Percentiles rank a stretch among this genome's conserved stretches.
These are phyloP conservation scores for Sarocladium brachiariae DNA, from an alignment of 2,329 filamentous ascomycete genomes.

Conservation along the genomic window DNA sequence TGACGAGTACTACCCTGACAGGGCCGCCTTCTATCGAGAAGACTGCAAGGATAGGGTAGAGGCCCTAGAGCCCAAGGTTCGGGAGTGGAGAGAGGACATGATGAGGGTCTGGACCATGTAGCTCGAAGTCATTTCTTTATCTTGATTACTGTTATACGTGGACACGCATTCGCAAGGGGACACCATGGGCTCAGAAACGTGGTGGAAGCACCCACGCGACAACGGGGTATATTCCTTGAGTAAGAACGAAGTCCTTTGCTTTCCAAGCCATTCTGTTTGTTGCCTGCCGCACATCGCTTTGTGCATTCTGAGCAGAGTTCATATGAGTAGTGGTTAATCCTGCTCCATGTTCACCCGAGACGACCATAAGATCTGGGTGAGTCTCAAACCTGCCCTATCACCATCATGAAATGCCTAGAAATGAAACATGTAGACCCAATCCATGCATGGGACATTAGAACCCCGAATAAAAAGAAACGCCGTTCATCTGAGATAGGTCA, in stretches of 20 bases:
- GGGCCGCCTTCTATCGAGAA: constrained; percentile 24
- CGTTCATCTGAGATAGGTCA: not conserved
- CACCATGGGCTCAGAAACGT: too few relatives aligned
- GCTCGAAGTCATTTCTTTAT: not conserved
- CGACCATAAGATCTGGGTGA: too few relatives aligned
- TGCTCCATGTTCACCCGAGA: not conserved
- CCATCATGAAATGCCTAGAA: not conserved
- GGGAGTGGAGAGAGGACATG: constrained; percentile 15
- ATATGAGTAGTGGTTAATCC: too few relatives aligned
- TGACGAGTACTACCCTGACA: constrained; percentile 27
- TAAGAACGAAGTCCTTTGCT: too few relatives aligned
- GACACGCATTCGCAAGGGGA: too few relatives aligned
- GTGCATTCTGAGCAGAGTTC: too few relatives aligned
- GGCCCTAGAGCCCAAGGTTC: constrained; percentile 17
- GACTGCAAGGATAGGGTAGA: constrained; percentile 25
- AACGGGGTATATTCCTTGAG: too few relatives aligned
- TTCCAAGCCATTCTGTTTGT: not conserved
- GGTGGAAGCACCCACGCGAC: too few relatives aligned
- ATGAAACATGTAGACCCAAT: too few relatives aligned
- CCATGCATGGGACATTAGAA: too few relatives aligned
- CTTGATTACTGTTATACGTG: too few relatives aligned
- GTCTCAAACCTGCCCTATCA: not conserved
- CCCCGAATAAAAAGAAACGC: not conserved
- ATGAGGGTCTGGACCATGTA: constrained; percentile 11
- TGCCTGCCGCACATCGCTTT: not conserved